Conservation (phyloP, 768 basidiomycete species). For the Xanthoconium stramineum region DNA sequence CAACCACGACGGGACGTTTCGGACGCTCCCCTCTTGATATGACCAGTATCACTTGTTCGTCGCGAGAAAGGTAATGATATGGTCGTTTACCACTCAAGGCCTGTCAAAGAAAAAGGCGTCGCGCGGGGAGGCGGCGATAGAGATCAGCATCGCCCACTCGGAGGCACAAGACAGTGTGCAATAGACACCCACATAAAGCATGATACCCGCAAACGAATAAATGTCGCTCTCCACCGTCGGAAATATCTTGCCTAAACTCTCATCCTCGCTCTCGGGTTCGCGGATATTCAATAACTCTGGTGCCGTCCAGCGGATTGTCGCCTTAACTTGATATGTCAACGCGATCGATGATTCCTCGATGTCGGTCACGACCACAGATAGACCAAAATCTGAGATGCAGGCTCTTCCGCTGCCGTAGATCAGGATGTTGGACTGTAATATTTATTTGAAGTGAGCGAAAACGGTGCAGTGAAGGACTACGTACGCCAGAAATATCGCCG, state of each 20-base stretch:
- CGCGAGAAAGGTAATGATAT: slow-evolving; percentile 20
- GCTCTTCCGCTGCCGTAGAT: slow-evolving; percentile 41
- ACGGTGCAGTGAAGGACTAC: not conserved
- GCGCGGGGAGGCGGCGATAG: too few relatives aligned
- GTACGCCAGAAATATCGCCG: slow-evolving; percentile 30
- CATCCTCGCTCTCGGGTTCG: not conserved
- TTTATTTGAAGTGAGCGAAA: not conserved
- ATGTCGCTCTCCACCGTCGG: slow-evolving; percentile 36
- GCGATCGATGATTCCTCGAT: slow-evolving; percentile 32
- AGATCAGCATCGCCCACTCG: not conserved
- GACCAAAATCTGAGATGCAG: slow-evolving; percentile 45
- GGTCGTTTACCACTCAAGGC: slow-evolving; percentile 22
- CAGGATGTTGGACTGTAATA: slow-evolving; percentile 41
- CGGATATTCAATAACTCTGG: slow-evolving; percentile 33
- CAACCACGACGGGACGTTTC: slow-evolving; percentile 5
- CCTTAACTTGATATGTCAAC: slow-evolving; percentile 30
- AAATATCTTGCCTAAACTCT: not conserved
- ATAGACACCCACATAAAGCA: slow-evolving; percentile 19
- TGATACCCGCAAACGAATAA: slow-evolving; percentile 29
- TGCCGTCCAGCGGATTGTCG: slow-evolving; percentile 51
- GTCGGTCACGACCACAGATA: slow-evolving; percentile 39
- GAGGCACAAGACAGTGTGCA: not conserved
- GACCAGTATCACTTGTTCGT: slow-evolving; percentile 18
- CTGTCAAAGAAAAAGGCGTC: not conserved
- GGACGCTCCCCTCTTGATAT: slow-evolving; percentile 14